Base-by-base conservation (phyloP, 2,329 filamentous ascomycete genomes). In the Lachnellula arida region DNA sequence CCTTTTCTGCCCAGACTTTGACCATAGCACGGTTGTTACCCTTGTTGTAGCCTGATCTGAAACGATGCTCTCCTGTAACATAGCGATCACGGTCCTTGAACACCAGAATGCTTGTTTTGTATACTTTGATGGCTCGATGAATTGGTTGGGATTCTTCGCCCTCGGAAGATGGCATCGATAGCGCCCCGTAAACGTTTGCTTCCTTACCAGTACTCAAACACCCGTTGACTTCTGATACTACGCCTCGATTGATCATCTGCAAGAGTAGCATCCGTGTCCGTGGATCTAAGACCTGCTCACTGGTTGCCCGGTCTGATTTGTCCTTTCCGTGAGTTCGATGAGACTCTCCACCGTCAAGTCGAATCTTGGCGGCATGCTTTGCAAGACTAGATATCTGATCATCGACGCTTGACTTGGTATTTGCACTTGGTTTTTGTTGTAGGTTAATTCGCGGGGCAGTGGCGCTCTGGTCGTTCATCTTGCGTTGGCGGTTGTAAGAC, bases 21-120 rank as follows among this genome's bases (percentile, higher is more conserved):
- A 99, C 93, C 93, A 97, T 97, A 64, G 93, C 91, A 49, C 92
- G 84, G 75, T 91, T 96, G 74, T 91, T 96, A 63, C 88, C 88
- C 78, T 97, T 97, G 75, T 93, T 94, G 70, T 93, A 94, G 49
- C 93, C 93, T 59, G 85, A 81, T 64, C 90, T 84, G 78, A 99
- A 99, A 23, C 94, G 81, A 74, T 92, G 91, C 74, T 99, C 94
- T 63, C 94, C 94, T 0, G 88, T 88, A 60, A 99, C 94, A 73
- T 99, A 99, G 67, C 91, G 88, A 74, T 97, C 92, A 56, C 94
- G 84, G 74, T 99, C 94, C 76, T 97, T 97, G 84, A 99, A 99
- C 23, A 95, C 91, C 34, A 99, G 77, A 62, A 99, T 99, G 53
- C 89, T 89, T 7, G 94, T 99, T 81, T 99, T 99, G 83, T 99